Evolutionary conservation across 2,329 filamentous ascomycete species (phyloP).

Genomic region (Rutstroemia sp.): DNA sequence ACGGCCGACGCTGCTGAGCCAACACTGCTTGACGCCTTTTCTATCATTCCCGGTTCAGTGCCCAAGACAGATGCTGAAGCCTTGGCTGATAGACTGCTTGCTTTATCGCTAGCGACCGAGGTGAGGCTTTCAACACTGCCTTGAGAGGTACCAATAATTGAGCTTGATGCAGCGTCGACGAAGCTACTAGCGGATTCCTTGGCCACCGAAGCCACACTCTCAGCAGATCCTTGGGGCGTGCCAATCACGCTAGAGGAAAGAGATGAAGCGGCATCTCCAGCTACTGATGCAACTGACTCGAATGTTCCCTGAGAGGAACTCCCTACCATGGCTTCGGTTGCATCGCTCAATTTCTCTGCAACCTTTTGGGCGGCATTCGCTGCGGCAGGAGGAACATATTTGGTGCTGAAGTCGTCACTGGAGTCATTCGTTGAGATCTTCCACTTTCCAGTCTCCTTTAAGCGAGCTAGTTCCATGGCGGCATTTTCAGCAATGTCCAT

Average conservation of each 20-base stretch:
- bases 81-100: conserved; percentile 20
- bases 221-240: conserved; percentile 25
- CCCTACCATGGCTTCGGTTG: conserved; percentile 20
- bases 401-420: conserved; percentile 71
- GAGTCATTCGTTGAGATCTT: conserved; percentile 71
- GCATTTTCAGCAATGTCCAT: conserved; percentile 75
- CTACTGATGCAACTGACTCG: conserved; percentile 23
- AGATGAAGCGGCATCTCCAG: conserved; percentile 16
- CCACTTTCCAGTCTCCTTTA: conserved; percentile 80
- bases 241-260: conserved; percentile 22
- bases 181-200: conserved; percentile 23
- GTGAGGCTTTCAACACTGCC: conserved; percentile 22
- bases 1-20: conserved; percentile 22
- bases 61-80: conserved; percentile 22
- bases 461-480: conserved; percentile 68
- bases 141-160: conserved; percentile 21
- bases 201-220: conserved; percentile 30
- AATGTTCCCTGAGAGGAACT: conserved; percentile 20
- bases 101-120: conserved; percentile 18
- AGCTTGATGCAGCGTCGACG: conserved; percentile 24
- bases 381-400: conserved; percentile 51
- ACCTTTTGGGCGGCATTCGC: conserved; percentile 35
- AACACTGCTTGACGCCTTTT: conserved; percentile 26
- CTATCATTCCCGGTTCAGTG: conserved; percentile 17
- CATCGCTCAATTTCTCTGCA: conserved; percentile 23